Percentiles rank a stretch among this genome's conserved stretches.
Conservation (phyloP, 2,329 filamentous ascomycete genomes). For the Paraconiothyrium sp. region DNA sequence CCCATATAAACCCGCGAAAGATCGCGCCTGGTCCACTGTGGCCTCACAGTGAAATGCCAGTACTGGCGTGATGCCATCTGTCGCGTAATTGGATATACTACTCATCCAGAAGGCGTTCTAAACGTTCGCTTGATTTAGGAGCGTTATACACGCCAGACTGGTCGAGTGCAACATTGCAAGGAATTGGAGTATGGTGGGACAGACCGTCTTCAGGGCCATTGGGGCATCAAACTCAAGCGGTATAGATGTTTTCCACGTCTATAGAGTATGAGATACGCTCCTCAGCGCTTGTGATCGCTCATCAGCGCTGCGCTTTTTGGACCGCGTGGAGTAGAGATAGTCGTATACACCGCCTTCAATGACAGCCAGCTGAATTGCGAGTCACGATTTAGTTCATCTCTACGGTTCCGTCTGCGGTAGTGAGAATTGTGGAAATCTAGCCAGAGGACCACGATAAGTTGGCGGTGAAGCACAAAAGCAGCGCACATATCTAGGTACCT, state of each 20-base stretch:
- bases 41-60: constrained; percentile 31
- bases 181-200: constrained; percentile 25
- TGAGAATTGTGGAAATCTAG: constrained; percentile 18
- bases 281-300: constrained; percentile 24
- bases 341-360: constrained; percentile 36
- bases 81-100: constrained; percentile 26
- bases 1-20: constrained; percentile 27
- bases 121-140: constrained; percentile 31
- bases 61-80: constrained; percentile 22
- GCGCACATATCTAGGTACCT: constrained; percentile 18
- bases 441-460: constrained; percentile 14
- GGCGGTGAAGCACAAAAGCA: constrained; percentile 15
- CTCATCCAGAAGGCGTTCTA: constrained; percentile 24
- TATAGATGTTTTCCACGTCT: constrained; percentile 32
- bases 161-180: constrained; percentile 32
- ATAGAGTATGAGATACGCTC: constrained; percentile 26
- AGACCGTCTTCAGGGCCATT: constrained; percentile 20
- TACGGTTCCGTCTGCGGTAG: constrained; percentile 26
- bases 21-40: constrained; percentile 31
- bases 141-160: constrained; percentile 30
- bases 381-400: constrained; percentile 32
- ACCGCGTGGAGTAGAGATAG: constrained; percentile 32
- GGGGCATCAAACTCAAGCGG: constrained; percentile 28
- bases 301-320: constrained; percentile 28
- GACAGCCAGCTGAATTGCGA: constrained; percentile 31